These are phyloP conservation scores for Fusarium albidum DNA, from an alignment of 2,329 filamentous ascomycete genomes.

Conservation along the genomic window DNA sequence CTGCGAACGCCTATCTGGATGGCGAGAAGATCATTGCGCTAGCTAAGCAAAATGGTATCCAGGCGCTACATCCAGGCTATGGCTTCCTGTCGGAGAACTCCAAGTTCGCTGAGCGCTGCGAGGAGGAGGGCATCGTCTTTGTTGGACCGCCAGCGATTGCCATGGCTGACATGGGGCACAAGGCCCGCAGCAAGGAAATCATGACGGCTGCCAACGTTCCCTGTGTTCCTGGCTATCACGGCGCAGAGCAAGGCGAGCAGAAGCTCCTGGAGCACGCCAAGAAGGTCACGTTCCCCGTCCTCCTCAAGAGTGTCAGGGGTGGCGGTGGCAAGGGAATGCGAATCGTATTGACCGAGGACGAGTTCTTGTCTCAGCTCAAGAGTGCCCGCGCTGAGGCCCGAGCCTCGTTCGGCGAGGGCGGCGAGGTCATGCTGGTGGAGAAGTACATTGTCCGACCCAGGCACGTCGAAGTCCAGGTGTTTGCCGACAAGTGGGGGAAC, in stretches of 20 bases:
- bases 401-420: slow-evolving; percentile 81
- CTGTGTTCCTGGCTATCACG: slow-evolving; percentile 96
- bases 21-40: slow-evolving; percentile 90
- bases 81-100: slow-evolving; percentile 96
- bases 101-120: slow-evolving; percentile 85
- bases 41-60: slow-evolving; percentile 84
- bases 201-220: slow-evolving; percentile 96
- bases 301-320: slow-evolving; percentile 82
- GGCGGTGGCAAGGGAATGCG: slow-evolving; percentile 88
- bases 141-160: slow-evolving; percentile 88
- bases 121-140: slow-evolving; percentile 89
- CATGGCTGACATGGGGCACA: slow-evolving; percentile 91
- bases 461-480: slow-evolving; percentile 91
- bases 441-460: slow-evolving; percentile 80
- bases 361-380: slow-evolving; percentile 74
- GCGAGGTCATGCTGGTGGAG: slow-evolving; percentile 85
- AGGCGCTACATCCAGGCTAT: slow-evolving; percentile 95
- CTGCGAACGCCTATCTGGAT: slow-evolving; percentile 88
- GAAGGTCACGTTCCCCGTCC: slow-evolving; percentile 73
- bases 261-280: slow-evolving; percentile 73
- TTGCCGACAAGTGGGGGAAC: slow-evolving; percentile 81
- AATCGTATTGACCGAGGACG: slow-evolving; percentile 72
- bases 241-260: slow-evolving; percentile 76
- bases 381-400: slow-evolving; percentile 79
- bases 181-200: slow-evolving; percentile 92